These are phyloP conservation scores for Pichia sp. DNA, from an alignment of 1,139 yeast species.

Conservation along the genomic window DNA sequence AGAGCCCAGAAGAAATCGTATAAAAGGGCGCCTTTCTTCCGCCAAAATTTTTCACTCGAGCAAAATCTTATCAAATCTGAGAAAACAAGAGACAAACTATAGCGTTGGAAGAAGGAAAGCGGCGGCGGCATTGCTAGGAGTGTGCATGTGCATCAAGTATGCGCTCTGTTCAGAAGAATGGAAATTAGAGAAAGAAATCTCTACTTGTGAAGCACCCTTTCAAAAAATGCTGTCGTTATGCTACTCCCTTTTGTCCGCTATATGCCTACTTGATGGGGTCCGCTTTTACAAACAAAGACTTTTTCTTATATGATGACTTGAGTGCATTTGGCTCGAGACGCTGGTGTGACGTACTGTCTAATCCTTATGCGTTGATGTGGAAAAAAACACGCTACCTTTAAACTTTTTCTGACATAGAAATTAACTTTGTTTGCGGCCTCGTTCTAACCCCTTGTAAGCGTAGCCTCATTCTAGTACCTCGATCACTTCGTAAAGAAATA, in stretches of 20 bases:
- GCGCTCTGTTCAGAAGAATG: too few relatives aligned
- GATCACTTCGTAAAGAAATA: too few relatives aligned
- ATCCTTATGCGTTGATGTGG: constrained; percentile 68
- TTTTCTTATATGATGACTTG: constrained; percentile 59
- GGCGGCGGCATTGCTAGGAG: too few relatives aligned
- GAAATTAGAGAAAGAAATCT: too few relatives aligned
- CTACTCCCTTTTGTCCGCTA: constrained; percentile 1
- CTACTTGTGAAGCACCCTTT: background rate
- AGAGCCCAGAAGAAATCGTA: background rate
- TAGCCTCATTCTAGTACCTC: too few relatives aligned
- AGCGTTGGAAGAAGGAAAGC: too few relatives aligned
- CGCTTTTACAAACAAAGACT: background rate
- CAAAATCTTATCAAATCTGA: too few relatives aligned
- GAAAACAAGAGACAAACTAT: too few relatives aligned
- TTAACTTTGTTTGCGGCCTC: background rate
- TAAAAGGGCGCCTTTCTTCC: constrained; percentile 2
- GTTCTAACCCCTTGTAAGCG: too few relatives aligned
- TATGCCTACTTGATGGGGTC: too few relatives aligned
- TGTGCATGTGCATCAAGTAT: too few relatives aligned
- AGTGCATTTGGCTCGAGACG: constrained; percentile 98
- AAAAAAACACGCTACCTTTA: constrained; percentile 85
- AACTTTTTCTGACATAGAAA: constrained; percentile 18
- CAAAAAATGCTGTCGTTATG: background rate
- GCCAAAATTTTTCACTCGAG: background rate
- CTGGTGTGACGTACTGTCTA: constrained; percentile 31